Evolutionary conservation across 1,284 basidiomycete species (phyloP).

Genomic region (Moesziomyces sp.): DNA sequence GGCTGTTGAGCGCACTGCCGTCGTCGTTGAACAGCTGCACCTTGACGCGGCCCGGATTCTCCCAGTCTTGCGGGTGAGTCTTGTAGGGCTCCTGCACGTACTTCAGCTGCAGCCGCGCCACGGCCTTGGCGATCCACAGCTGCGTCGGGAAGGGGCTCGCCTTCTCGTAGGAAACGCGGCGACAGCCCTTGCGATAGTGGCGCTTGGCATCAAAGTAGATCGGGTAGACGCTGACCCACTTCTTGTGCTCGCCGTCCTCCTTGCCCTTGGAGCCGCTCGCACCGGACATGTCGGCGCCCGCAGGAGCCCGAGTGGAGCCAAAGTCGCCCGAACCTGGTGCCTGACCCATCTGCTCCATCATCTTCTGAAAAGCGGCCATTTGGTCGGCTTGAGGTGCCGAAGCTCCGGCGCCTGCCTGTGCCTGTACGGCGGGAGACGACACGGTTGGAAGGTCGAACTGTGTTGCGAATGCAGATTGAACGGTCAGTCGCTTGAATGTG

Average conservation of each 20-base stretch:
- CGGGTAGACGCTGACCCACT: conserved; percentile 94
- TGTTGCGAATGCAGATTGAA: background rate
- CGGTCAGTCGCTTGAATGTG: conserved; percentile 5
- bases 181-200: conserved; percentile 81
- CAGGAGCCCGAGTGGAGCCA: conserved; percentile 27
- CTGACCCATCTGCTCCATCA: conserved; percentile 62
- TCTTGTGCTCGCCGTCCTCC: conserved; percentile 68
- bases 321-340: conserved; percentile 39
- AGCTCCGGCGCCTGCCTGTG: conserved; percentile 9
- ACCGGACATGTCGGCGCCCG: conserved; percentile 2
- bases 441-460: conserved; percentile 60
- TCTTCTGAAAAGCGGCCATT: conserved; percentile 57
- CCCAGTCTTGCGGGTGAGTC: conserved; percentile 93
- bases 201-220: conserved; percentile 96
- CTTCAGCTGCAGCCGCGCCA: conserved; percentile 78
- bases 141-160: conserved; percentile 94
- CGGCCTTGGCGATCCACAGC: conserved; percentile 88
- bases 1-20: conserved; percentile 76
- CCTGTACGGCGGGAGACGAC: conserved; percentile 40
- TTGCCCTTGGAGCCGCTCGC: conserved; percentile 27
- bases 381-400: conserved; percentile 43
- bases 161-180: conserved; percentile 81
- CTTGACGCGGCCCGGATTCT: conserved; percentile 82
- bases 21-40: conserved; percentile 86
- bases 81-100: conserved; percentile 85